Evolutionary conservation across 2,329 filamentous ascomycete species (phyloP).

Genomic region (Pseudocercospora fuligena): DNA sequence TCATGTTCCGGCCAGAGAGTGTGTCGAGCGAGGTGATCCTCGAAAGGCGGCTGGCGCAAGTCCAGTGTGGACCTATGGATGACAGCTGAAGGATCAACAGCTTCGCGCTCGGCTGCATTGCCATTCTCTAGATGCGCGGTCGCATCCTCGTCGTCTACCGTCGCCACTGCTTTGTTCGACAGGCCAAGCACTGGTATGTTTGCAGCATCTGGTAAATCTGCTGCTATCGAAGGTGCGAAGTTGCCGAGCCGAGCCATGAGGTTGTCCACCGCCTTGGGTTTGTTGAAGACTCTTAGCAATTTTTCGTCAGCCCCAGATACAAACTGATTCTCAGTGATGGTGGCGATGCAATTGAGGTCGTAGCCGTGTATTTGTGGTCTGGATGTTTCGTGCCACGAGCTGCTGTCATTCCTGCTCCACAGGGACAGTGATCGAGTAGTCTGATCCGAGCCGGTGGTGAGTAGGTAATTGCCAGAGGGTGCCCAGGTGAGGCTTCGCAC

Average conservation of each 20-base stretch:
- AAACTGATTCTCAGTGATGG: slow-evolving; percentile 74
- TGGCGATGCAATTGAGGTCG: slow-evolving; percentile 91
- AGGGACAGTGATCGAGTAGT: slow-evolving; percentile 85
- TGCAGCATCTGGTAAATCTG: slow-evolving; percentile 76
- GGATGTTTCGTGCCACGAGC: slow-evolving; percentile 93
- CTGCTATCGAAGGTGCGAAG: slow-evolving; percentile 21
- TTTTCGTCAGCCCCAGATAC: slow-evolving; percentile 97
- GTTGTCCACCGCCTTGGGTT: slow-evolving; percentile 80
- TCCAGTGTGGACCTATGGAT: slow-evolving; percentile 67
- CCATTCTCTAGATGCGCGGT: slow-evolving; percentile 37
- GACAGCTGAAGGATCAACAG: slow-evolving; percentile 60
- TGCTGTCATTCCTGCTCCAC: slow-evolving; percentile 63
- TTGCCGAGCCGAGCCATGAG: slow-evolving; percentile 51
- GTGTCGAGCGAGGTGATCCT: slow-evolving; percentile 86
- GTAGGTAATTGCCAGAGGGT: slow-evolving; percentile 76
- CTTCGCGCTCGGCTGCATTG: slow-evolving; percentile 58
- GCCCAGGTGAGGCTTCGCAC: slow-evolving; percentile 87
- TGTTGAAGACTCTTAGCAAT: slow-evolving; percentile 91
- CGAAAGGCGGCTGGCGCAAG: slow-evolving; percentile 76
- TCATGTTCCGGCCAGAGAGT: slow-evolving; percentile 96
- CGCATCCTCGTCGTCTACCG: slow-evolving; percentile 47
- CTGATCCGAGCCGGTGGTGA: slow-evolving; percentile 90
- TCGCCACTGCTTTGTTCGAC: slow-evolving; percentile 86
- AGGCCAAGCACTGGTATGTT: slow-evolving; percentile 94
- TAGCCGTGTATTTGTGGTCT: slow-evolving; percentile 97